A percentile compares a stretch with the other conserved stretches of the same genome.
Evolutionary conservation across 441 rosid genomes (phyloP).

Genomic region (Aquilaria agallochum): DNA sequence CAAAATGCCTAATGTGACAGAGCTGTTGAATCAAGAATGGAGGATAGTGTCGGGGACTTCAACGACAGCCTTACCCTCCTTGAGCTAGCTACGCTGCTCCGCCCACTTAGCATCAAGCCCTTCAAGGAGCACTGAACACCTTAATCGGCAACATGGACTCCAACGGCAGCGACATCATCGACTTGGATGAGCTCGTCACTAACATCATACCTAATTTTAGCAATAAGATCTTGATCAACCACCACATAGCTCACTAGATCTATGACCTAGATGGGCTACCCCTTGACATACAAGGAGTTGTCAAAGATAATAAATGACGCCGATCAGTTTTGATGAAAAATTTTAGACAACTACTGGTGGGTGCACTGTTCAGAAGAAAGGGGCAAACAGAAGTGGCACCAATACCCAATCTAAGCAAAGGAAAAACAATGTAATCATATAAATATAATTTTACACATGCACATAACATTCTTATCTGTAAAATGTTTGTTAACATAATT

Average conservation of each 20-base stretch:
- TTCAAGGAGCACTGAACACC: conserved; percentile 44
- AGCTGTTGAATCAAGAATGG: too few species aligned
- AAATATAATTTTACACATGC: too few species aligned
- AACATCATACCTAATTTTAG: conserved; percentile 44
- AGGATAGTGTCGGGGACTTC: conserved; percentile 17
- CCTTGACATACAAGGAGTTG: conserved; percentile 55
- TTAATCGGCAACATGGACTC: conserved; percentile 44
- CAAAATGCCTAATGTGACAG: too few species aligned
- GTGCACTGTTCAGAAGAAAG: too few species aligned
- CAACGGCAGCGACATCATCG: conserved; percentile 50
- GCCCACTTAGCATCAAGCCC: conserved; percentile 64
- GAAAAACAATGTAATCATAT: too few species aligned
- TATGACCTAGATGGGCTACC: conserved; percentile 67
- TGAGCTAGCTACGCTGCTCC: conserved; percentile 61
- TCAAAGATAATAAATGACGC: conserved; percentile 58
- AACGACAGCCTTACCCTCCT: conserved; percentile 63
- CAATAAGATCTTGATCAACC: conserved; percentile 42
- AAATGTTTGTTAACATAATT: too few species aligned
- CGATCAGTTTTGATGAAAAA: conserved; percentile 13
- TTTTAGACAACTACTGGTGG: too few species aligned
- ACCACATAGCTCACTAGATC: conserved; percentile 58
- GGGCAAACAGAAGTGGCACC: too few species aligned
- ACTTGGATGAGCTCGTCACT: conserved; percentile 52
- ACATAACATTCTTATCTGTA: too few species aligned
- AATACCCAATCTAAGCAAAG: too few species aligned